phyloP scores from a whole-genome alignment of 148 eudicot species.

The Cornus kousa region DNA sequence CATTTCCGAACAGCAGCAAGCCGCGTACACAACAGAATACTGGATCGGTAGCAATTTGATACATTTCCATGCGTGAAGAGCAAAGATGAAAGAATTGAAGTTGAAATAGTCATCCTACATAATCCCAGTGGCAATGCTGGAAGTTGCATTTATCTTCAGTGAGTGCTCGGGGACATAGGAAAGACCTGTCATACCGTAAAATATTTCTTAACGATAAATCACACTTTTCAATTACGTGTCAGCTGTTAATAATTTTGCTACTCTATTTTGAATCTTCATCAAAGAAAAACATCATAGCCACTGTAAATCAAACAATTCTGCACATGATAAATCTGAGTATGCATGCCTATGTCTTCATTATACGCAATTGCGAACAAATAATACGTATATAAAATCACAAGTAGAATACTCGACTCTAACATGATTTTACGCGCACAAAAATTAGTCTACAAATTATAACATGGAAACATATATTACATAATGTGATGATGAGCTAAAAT shows the following conservation, averaged over 20 bases:
- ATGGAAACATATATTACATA: too few relatives aligned
- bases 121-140: constrained; percentile 78
- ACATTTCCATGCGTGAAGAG: neutral
- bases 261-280: neutral
- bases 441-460: neutral
- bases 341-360: too few relatives aligned
- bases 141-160: constrained; percentile 86
- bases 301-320: too few relatives aligned
- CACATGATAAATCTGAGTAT: too few relatives aligned
- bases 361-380: too few relatives aligned
- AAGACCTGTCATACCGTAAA: constrained; percentile 47
- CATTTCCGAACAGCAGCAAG: neutral
- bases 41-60: neutral
- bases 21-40: neutral
- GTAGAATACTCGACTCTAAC: too few relatives aligned
- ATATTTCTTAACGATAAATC: neutral
- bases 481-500: neutral
- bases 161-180: constrained; percentile 84
- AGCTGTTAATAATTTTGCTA: neutral
- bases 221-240: neutral
- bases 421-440: too few relatives aligned
- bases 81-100: neutral
- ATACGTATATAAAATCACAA: too few relatives aligned
- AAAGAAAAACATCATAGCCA: neutral
- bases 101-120: constrained; percentile 25